Evolutionary conservation across 2,329 filamentous ascomycete species (phyloP).

Genomic region (Fusarium robinianum): DNA sequence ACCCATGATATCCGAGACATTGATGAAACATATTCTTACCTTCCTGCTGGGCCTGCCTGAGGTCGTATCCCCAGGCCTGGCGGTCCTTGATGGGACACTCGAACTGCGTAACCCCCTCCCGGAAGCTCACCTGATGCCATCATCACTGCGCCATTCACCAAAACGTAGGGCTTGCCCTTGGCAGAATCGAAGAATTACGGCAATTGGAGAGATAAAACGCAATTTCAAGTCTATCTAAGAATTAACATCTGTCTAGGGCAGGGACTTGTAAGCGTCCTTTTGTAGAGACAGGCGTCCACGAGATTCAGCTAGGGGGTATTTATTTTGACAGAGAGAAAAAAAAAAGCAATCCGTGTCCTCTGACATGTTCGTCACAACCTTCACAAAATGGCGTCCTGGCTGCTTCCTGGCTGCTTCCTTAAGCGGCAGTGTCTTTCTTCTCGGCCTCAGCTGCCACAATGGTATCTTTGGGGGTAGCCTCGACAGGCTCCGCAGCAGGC

Average conservation of each 20-base stretch:
- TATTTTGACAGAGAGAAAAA: slow-evolving; percentile 17
- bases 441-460: background rate
- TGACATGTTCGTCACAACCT: background rate
- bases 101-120: too few species aligned
- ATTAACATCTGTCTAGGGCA: slow-evolving; percentile 17
- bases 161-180: background rate
- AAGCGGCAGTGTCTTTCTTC: slow-evolving; percentile 9
- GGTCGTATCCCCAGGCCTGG: too few species aligned
- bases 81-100: too few species aligned
- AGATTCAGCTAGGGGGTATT: slow-evolving; percentile 28
- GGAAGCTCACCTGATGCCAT: background rate
- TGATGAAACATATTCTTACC: too few species aligned
- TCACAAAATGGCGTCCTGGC: too few species aligned
- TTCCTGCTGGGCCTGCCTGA: too few species aligned
- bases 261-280: slow-evolving; percentile 4
- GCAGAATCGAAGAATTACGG: background rate
- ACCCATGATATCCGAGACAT: too few species aligned
- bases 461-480: slow-evolving; percentile 11
- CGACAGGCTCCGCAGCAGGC: background rate
- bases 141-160: too few species aligned
- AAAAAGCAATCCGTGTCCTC: background rate
- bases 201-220: slow-evolving; percentile 1
- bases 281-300: slow-evolving; percentile 3
- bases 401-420: too few species aligned
- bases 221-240: slow-evolving; percentile 15